Base-by-base conservation (phyloP, 75 land plant genomes). In the Azolla pinnata region DNA sequence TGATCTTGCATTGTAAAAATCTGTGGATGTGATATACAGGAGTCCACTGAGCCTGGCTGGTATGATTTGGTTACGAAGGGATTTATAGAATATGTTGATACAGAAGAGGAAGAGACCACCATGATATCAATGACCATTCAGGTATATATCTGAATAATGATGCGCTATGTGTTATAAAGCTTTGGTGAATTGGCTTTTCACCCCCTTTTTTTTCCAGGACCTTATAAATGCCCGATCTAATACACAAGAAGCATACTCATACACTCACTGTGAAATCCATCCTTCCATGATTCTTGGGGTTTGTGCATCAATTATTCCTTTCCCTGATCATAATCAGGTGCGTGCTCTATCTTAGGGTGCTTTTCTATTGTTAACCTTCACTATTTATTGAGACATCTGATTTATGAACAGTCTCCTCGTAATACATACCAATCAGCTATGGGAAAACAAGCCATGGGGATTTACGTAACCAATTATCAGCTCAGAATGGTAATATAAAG, bases 371-470 rank as follows among this genome's bases (percentile, higher is more conserved):
- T n/a, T n/a, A n/a, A n/a, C n/a, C n/a, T n/a, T n/a, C n/a, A n/a
- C n/a, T n/a, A n/a, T n/a, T n/a, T n/a, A n/a, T n/a, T n/a, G n/a
- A n/a, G n/a, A n/a, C n/a, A n/a, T n/a, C n/a, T n/a, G n/a, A n/a
- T n/a, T n/a, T n/a, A n/a, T n/a, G n/a, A n/a, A 55, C 79, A 95
- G 99, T 95, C 99, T 34, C 99, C 99, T 29, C 87, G 99, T 79
- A 95, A 95, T 53, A 95, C 99, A 9, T 95, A 95, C 52, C 99
- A 95, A 57, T 95, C 99, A 28, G 96, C 99, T 57, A 95, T 95
- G 99, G 99, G 98, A 2, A 95, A 95, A 69, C 99, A 95, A 67
- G 96, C 99, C 7, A 90, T 95, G 99, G 99, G 99, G 30, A 95
- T 95, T 1, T 95, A 95, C 63, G 99, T 95, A 29, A 95, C 99